Conservation (phyloP, 2,329 filamentous ascomycete species). For the Cryphonectria parasitica region DNA sequence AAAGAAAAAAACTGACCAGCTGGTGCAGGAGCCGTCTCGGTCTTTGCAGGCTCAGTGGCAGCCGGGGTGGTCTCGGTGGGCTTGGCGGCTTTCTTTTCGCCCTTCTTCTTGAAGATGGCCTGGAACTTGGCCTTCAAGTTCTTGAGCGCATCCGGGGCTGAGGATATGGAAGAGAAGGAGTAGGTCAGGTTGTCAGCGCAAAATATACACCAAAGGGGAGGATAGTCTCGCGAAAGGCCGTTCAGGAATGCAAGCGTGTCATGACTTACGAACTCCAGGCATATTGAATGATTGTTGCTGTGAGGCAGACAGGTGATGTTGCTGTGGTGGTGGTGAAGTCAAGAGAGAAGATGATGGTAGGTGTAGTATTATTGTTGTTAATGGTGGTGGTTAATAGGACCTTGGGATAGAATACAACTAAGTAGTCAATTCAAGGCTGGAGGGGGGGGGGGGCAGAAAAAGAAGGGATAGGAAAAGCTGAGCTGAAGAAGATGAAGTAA, state of each 20-base stretch:
- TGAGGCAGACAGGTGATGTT: not conserved
- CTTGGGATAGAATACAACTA: not conserved
- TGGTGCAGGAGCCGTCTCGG: conserved; percentile 40
- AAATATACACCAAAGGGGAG: not conserved
- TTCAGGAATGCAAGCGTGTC: conserved; percentile 4
- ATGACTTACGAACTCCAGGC: conserved; percentile 56
- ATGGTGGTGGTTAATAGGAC: not conserved
- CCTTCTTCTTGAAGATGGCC: conserved; percentile 56
- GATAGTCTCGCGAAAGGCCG: not conserved
- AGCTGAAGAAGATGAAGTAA: not conserved
- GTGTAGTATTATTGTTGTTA: not conserved
- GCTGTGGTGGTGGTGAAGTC: not conserved
- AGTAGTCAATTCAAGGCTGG: not conserved
- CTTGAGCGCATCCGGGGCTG: conserved; percentile 55
- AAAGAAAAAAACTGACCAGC: conserved; percentile 34
- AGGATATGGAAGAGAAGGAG: not conserved
- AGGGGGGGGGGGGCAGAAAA: not conserved
- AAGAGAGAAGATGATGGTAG: conserved; percentile 1
- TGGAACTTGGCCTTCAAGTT: conserved; percentile 62
- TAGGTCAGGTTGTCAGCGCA: conserved; percentile 29
- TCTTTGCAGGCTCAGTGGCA: conserved; percentile 41
- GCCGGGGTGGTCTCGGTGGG: conserved; percentile 37
- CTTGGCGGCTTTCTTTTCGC: conserved; percentile 39
- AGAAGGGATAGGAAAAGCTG: not conserved
- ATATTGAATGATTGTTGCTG: conserved; percentile 42